These are phyloP conservation scores for Gnaphalium uliginosum DNA, from an alignment of 129 eudicot genomes.

Conservation along the genomic window DNA sequence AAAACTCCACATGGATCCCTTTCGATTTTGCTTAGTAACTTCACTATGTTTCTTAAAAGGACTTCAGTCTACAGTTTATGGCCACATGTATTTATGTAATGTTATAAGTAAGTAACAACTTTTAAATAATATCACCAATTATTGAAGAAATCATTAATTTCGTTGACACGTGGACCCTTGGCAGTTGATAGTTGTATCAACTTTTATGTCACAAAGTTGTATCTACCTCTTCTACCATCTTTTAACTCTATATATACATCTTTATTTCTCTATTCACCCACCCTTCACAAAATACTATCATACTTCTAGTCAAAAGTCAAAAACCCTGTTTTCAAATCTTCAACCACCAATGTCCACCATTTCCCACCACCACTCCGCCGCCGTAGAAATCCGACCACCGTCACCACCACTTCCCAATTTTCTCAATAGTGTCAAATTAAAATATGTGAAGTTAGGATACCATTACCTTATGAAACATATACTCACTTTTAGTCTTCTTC, in stretches of 20 bases:
- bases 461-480: constrained; percentile 47
- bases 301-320: not conserved
- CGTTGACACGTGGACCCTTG: constrained; percentile 29
- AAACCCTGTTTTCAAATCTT: not conserved
- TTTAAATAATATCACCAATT: constrained; percentile 21
- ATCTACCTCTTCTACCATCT: constrained; percentile 21
- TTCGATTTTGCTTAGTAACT: not conserved
- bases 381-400: constrained; percentile 15
- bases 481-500: constrained; percentile 39
- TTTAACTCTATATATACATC: constrained; percentile 28
- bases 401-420: constrained; percentile 32
- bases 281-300: constrained; percentile 13
- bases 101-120: not conserved
- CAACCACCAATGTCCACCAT: constrained; percentile 34
- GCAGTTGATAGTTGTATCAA: constrained; percentile 37
- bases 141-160: constrained; percentile 26
- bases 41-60: not conserved
- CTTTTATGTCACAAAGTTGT: constrained; percentile 22
- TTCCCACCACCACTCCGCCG: constrained; percentile 18
- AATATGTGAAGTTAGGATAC: constrained; percentile 48
- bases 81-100: not conserved
- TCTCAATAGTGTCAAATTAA: constrained; percentile 37
- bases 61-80: not conserved
- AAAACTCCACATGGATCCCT: not conserved
- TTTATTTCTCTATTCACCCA: constrained; percentile 1